Evolutionary conservation across 768 basidiomycete species (phyloP).

Genomic region (Mrakia frigida): DNA sequence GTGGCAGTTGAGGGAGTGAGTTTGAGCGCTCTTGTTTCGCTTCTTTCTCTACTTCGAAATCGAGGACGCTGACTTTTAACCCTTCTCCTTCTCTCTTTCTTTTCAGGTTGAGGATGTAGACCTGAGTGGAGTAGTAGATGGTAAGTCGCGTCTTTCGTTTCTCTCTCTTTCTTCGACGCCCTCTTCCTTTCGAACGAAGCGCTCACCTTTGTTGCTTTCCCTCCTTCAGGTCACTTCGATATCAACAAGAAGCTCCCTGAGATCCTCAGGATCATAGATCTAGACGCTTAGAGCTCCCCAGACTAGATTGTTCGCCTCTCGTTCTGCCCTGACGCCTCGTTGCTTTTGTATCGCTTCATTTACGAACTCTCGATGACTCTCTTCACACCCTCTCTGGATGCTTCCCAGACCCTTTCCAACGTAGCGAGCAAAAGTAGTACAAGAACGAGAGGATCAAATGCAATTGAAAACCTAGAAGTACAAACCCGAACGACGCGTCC

Average conservation of each 20-base stretch:
- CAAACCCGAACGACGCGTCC: not conserved
- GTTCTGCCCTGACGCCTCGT: not conserved
- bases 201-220: not conserved
- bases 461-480: not conserved
- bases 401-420: no score
- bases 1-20: constrained; percentile 39
- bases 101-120: constrained; percentile 43
- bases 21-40: no score
- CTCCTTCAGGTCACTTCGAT: constrained; percentile 11
- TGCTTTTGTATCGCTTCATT: not conserved
- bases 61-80: no score
- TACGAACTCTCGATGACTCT: not conserved
- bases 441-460: not conserved
- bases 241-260: constrained; percentile 21
- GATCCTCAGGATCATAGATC: constrained; percentile 21
- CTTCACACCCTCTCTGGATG: no score
- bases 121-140: constrained; percentile 42
- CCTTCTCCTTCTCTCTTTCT: no score
- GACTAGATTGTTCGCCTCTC: not conserved
- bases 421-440: not conserved
- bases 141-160: constrained; percentile 24
- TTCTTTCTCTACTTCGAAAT: no score
- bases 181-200: not conserved
- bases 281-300: constrained; percentile 7
- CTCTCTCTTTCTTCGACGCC: no score